A percentile compares a stretch with the other conserved stretches of the same genome.
phyloP scores from a whole-genome alignment of 108 stramenopile genomes.

The Skeletonema menzelii region DNA sequence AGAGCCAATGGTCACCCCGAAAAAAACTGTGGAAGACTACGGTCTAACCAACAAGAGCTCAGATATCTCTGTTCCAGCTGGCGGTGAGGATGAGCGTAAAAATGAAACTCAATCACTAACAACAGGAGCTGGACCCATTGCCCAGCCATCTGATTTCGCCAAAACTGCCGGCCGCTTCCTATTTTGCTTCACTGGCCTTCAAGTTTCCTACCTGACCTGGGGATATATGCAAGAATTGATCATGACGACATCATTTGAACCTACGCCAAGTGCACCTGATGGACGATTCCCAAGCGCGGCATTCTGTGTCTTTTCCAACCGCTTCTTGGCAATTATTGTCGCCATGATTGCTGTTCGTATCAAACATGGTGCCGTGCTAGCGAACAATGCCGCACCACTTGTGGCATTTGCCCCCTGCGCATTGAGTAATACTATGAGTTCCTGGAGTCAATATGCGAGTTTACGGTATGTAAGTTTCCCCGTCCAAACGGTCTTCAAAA shows the following conservation, averaged over 20 bases:
- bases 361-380: conserved; percentile 74
- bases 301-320: conserved; percentile 97
- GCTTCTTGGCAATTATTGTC: conserved; percentile 94
- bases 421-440: conserved; percentile 93
- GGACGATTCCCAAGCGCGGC: conserved; percentile 94
- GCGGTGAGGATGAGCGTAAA: conserved; percentile 12
- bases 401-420: conserved; percentile 95
- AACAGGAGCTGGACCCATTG: background rate
- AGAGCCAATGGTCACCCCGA: background rate
- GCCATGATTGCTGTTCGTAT: conserved; percentile 84
- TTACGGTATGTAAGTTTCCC: conserved; percentile 98
- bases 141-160: conserved; percentile 12
- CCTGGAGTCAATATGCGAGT: conserved; percentile 97
- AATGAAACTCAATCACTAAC: conserved; percentile 9
- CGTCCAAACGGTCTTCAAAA: conserved; percentile 96
- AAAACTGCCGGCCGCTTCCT: conserved; percentile 25
- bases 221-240: conserved; percentile 98
- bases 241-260: conserved; percentile 91
- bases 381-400: conserved; percentile 84
- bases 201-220: conserved; percentile 83
- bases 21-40: background rate
- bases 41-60: conserved; percentile 1
- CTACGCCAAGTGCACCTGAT: conserved; percentile 67
- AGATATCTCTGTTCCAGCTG: conserved; percentile 21
- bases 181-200: conserved; percentile 71